phyloP scores from a whole-genome alignment of 768 basidiomycete genomes.

The Tricholomella constricta region DNA sequence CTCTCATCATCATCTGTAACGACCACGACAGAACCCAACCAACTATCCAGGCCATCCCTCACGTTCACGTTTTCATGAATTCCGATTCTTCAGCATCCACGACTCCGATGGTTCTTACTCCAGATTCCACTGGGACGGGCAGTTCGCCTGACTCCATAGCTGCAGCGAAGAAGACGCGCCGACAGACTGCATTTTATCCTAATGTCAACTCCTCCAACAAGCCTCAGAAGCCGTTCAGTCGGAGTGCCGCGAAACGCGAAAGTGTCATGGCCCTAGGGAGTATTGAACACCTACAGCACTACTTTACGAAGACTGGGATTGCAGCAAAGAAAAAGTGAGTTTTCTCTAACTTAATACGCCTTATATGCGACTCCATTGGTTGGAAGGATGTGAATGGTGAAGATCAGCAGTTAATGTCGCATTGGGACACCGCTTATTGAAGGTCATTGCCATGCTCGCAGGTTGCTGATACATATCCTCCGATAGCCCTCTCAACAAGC shows the following conservation, averaged over 20 bases:
- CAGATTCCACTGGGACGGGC: constrained; percentile 55
- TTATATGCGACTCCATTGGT: constrained; percentile 11
- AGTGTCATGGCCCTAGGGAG: constrained; percentile 95
- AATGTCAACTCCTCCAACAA: constrained; percentile 71
- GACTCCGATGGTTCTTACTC: constrained; percentile 58
- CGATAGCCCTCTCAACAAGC: constrained; percentile 46
- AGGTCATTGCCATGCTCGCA: neutral
- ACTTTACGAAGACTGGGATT: constrained; percentile 89
- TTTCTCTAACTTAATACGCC: constrained; percentile 1
- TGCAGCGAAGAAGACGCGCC: constrained; percentile 51
- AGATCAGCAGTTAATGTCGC: too few species aligned
- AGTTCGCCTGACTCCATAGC: constrained; percentile 28
- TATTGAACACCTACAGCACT: constrained; percentile 94
- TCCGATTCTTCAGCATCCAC: constrained; percentile 49
- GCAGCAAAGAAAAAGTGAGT: constrained; percentile 72
- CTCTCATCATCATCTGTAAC: constrained; percentile 9
- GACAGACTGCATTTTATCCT: constrained; percentile 79
- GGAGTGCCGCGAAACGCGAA: constrained; percentile 90
- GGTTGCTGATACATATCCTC: constrained; percentile 10
- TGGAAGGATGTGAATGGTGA: constrained; percentile 2
- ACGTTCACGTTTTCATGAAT: constrained; percentile 25
- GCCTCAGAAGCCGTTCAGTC: constrained; percentile 81
- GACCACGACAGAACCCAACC: neutral
- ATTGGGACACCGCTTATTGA: too few species aligned
- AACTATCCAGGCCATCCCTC: neutral